phyloP scores from a whole-genome alignment of 2,329 filamentous ascomycete genomes.

The Waltergamsia citrina region DNA sequence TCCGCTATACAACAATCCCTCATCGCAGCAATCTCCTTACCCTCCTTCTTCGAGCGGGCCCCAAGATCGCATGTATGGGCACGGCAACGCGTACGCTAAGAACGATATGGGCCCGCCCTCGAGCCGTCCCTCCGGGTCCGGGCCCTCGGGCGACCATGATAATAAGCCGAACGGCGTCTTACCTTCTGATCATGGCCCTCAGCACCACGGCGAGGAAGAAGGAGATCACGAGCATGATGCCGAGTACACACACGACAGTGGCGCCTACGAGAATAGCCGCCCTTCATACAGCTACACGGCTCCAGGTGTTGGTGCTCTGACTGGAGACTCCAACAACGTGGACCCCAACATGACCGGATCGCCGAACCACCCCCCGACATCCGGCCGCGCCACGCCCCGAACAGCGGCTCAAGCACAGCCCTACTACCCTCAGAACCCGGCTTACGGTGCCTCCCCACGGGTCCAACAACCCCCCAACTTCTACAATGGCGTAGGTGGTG shows the following conservation, averaged over 20 bases:
- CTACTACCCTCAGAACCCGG: conserved; percentile 60
- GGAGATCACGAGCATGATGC: conserved; percentile 66
- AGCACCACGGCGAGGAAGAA: conserved; percentile 54
- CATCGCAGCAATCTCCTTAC: conserved; percentile 64
- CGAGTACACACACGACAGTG: conserved; percentile 81
- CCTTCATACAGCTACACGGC: conserved; percentile 71
- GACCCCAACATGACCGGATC: conserved; percentile 78
- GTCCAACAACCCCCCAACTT: conserved; percentile 63
- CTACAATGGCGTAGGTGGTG: conserved; percentile 83
- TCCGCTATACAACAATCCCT: conserved; percentile 61
- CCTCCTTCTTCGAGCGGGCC: conserved; percentile 44
- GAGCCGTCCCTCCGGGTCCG: conserved; percentile 45
- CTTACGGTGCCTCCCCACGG: conserved; percentile 74
- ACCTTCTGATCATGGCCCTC: conserved; percentile 35
- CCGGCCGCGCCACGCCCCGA: conserved; percentile 77
- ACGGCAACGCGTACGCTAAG: conserved; percentile 63
- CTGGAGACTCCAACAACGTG: conserved; percentile 67
- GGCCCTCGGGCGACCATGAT: conserved; percentile 52
- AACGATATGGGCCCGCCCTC: conserved; percentile 82
- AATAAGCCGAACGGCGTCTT: conserved; percentile 61
- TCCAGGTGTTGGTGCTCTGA: conserved; percentile 54
- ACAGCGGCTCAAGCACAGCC: conserved; percentile 62
- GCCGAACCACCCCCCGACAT: conserved; percentile 67
- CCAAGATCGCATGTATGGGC: conserved; percentile 59
- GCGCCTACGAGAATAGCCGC: conserved; percentile 63